A percentile compares a stretch with the other conserved stretches of the same genome.
Evolutionary conservation across 768 basidiomycete species (phyloP).

Genomic region (Melanogaster broomeanus): DNA sequence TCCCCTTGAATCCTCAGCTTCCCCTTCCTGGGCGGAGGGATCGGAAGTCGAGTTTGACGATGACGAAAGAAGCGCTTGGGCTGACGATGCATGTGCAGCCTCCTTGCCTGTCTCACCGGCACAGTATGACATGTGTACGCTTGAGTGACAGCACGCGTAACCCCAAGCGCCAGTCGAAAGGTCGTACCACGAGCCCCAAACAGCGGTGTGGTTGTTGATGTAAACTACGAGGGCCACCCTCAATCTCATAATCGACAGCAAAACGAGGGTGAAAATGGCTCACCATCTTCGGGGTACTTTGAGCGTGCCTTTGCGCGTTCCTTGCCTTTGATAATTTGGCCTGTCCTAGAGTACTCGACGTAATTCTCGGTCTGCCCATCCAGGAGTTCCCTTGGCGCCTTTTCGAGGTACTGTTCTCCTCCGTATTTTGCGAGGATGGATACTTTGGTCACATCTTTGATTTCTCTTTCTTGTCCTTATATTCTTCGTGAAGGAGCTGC

Average conservation of each 20-base stretch:
- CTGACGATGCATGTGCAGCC: slow-evolving; percentile 75
- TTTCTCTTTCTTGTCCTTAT: slow-evolving; percentile 89
- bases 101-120: slow-evolving; percentile 84
- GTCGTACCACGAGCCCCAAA: slow-evolving; percentile 99
- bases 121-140: slow-evolving; percentile 85
- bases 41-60: slow-evolving; percentile 29
- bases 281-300: slow-evolving; percentile 97
- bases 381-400: slow-evolving; percentile 88
- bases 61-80: slow-evolving; percentile 61
- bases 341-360: slow-evolving; percentile 93
- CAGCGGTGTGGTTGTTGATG: slow-evolving; percentile 88
- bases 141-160: slow-evolving; percentile 92
- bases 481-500: slow-evolving; percentile 88
- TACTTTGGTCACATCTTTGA: slow-evolving; percentile 85
- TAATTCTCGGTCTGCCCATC: slow-evolving; percentile 97
- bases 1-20: slow-evolving; percentile 30
- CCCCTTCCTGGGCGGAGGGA: slow-evolving; percentile 31
- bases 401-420: slow-evolving; percentile 88
- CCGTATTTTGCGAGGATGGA: slow-evolving; percentile 93
- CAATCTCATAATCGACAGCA: slow-evolving; percentile 6
- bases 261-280: slow-evolving; percentile 28
- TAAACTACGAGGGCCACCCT: slow-evolving; percentile 52
- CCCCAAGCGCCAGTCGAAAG: slow-evolving; percentile 76
- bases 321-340: slow-evolving; percentile 87
- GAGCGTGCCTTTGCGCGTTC: slow-evolving; percentile 86